A percentile compares a stretch with the other conserved stretches of the same genome.
phyloP scores from a whole-genome alignment of 2,329 filamentous ascomycete species.

The Coniochaeta pulveracea region DNA sequence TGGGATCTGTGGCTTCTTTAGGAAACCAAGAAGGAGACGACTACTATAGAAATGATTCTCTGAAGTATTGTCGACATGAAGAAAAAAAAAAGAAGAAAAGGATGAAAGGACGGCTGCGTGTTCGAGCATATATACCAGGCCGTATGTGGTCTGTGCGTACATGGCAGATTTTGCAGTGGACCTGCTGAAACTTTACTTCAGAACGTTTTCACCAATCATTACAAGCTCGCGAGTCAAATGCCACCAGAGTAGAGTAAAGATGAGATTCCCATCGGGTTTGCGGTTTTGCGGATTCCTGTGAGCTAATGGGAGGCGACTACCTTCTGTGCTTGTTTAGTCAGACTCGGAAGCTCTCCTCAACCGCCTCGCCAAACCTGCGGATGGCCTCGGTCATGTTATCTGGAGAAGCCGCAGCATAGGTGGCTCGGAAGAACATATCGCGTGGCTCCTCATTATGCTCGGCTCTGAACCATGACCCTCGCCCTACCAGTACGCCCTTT shows the following conservation, averaged over 20 bases:
- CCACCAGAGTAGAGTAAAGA: no score
- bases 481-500: conserved; percentile 67
- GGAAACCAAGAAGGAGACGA: conserved; percentile 86
- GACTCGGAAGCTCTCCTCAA: conserved; percentile 45
- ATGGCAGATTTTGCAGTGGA: no score
- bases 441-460: conserved; percentile 48
- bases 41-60: conserved; percentile 98
- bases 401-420: conserved; percentile 70
- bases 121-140: conserved; percentile 34
- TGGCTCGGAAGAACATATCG: conserved; percentile 79
- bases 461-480: conserved; percentile 86
- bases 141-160: no score
- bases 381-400: conserved; percentile 64
- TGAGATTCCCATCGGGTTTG: no score
- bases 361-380: conserved; percentile 61
- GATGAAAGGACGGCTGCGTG: conserved; percentile 13
- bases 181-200: no score
- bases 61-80: conserved; percentile 54
- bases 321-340: no score
- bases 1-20: conserved; percentile 88
- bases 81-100: conserved; percentile 34
- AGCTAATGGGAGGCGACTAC: no score
- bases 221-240: no score
- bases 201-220: no score
- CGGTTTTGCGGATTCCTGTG: no score